These are phyloP conservation scores for Nicotiana tomentosiformis DNA, from an alignment of 257 asterid genomes.

Conservation along the genomic window DNA sequence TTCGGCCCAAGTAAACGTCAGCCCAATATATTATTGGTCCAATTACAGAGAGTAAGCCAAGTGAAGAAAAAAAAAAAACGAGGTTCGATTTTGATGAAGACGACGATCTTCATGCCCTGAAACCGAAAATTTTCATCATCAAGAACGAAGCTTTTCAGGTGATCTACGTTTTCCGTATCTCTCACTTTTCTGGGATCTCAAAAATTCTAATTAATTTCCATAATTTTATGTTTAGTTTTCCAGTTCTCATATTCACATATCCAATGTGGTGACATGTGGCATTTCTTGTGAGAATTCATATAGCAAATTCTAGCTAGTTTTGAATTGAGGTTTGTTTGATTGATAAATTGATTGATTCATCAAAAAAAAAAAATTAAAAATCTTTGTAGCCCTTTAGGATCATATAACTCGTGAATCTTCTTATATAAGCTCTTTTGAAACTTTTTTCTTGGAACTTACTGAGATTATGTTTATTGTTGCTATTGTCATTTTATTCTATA, in stretches of 20 bases:
- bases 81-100: not conserved
- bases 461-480: too few relatives aligned
- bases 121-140: not conserved
- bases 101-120: conserved; percentile 1
- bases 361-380: too few relatives aligned
- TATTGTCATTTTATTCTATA: too few relatives aligned
- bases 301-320: not conserved
- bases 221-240: not conserved
- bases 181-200: not conserved
- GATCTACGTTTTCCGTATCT: not conserved
- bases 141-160: conserved; percentile 7
- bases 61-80: not conserved
- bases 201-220: not conserved
- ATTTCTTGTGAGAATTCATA: not conserved
- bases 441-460: not conserved
- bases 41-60: not conserved
- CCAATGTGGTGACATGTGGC: not conserved
- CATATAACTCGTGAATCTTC: not conserved
- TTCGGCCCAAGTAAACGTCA: not conserved
- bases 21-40: not conserved
- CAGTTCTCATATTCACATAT: not conserved
- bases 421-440: not conserved
- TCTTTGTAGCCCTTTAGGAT: not conserved
- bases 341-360: not conserved
- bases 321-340: not conserved